A percentile compares a stretch with the other conserved stretches of the same genome.
These are phyloP conservation scores for Linnemannia hyalina DNA, from an alignment of 192 early-diverging fungal species.

Conservation along the genomic window DNA sequence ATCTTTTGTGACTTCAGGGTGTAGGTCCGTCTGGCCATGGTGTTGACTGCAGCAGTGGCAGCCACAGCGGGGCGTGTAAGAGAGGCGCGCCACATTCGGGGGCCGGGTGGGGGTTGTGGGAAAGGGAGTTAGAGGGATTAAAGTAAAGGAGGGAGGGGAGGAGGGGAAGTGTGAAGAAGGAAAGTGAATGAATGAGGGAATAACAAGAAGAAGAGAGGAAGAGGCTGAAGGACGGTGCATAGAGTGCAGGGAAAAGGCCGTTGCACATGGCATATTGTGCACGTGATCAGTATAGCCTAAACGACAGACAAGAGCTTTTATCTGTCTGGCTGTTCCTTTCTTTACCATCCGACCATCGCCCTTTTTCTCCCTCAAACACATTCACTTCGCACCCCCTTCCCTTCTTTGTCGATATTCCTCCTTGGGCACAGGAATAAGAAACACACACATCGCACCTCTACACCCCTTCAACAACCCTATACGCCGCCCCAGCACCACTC, in stretches of 20 bases:
- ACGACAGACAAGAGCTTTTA: neutral
- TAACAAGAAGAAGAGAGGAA: neutral
- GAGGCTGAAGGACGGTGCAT: neutral
- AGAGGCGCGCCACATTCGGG: constrained; percentile 36
- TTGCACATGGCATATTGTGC: neutral
- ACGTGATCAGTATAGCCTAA: neutral
- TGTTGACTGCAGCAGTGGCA: neutral
- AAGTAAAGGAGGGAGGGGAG: neutral
- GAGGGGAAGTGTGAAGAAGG: neutral
- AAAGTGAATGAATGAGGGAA: constrained; percentile 13
- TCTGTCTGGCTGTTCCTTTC: neutral
- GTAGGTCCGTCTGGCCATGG: constrained; percentile 21
- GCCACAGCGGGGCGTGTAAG: constrained; percentile 17
- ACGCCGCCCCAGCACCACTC: neutral
- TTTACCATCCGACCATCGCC: constrained; percentile 8
- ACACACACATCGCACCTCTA: neutral
- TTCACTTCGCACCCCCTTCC: neutral
- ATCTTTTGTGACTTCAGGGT: constrained; percentile 40
- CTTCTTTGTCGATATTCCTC: neutral
- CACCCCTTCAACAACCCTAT: neutral
- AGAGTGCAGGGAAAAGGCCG: neutral
- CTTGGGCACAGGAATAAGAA: neutral
- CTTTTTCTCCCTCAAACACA: neutral
- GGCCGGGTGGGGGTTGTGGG: neutral
- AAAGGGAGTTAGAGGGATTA: neutral